A percentile compares a stretch with the other conserved stretches of the same genome.
Conservation (phyloP, 345 rosid genomes). For the Anastatica hierochuntica region DNA sequence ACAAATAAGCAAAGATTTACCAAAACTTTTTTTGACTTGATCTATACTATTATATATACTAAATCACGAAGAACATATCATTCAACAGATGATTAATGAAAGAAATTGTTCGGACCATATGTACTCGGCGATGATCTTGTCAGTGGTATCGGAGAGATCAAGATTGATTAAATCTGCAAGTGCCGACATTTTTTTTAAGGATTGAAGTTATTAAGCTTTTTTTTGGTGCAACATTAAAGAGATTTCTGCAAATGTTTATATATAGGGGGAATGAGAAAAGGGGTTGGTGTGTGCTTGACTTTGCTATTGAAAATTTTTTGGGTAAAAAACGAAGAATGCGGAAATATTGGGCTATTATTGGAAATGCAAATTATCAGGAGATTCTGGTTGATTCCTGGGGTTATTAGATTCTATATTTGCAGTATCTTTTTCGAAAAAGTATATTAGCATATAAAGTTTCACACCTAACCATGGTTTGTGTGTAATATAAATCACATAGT, state of each 20-base stretch:
- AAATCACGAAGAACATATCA: neutral
- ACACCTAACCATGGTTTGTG: constrained; percentile 1
- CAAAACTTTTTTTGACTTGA: too few species aligned
- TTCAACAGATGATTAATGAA: too few species aligned
- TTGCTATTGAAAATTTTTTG: neutral
- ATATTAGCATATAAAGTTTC: neutral
- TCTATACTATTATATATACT: neutral
- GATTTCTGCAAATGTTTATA: constrained; percentile 8
- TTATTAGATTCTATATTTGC: constrained; percentile 5
- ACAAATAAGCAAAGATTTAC: neutral
- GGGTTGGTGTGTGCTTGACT: constrained; percentile 17
- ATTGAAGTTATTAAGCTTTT: neutral
- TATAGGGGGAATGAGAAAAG: neutral
- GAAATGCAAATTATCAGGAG: constrained; percentile 15
- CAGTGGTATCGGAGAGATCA: constrained; percentile 42
- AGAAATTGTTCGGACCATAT: constrained; percentile 36
- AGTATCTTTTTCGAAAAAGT: constrained; percentile 6
- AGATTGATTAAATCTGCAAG: constrained; percentile 60
- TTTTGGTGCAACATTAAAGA: neutral
- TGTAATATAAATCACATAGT: neutral
- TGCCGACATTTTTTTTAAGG: constrained; percentile 33
- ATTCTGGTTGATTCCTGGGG: constrained; percentile 9
- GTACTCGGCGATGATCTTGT: constrained; percentile 73
- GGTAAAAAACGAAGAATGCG: neutral
- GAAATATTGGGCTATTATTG: constrained; percentile 15